Conservation (phyloP, 495 filamentous ascomycete species). For the Penicillium lagena region DNA sequence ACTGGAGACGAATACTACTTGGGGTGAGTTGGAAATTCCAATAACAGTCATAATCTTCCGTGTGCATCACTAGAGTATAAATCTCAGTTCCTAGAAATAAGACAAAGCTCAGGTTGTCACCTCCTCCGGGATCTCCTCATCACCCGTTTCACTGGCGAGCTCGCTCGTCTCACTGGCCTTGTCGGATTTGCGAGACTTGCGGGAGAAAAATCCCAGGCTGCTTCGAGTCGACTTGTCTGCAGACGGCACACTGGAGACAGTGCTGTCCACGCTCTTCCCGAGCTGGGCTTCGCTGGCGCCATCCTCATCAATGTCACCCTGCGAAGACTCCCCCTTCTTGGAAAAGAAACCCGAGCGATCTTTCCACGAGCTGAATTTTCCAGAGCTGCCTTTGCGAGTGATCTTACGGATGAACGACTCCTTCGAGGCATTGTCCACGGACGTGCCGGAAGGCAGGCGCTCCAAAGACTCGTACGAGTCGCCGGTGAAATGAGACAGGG, state of each 20-base stretch:
- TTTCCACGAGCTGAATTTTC: constrained; percentile 73
- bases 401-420: constrained; percentile 66
- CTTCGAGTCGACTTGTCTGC: constrained; percentile 39
- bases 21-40: too few species aligned
- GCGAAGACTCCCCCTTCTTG: constrained; percentile 53
- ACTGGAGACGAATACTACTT: too few species aligned
- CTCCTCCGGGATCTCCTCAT: constrained; percentile 38
- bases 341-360: constrained; percentile 56
- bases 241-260: constrained; percentile 34
- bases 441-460: constrained; percentile 56
- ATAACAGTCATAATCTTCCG: too few species aligned
- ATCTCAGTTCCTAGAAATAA: constrained; percentile 4
- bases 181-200: constrained; percentile 43
- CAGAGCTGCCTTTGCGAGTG: constrained; percentile 71
- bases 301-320: constrained; percentile 46
- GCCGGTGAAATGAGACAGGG: constrained; percentile 54
- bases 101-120: constrained; percentile 8
- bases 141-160: constrained; percentile 39
- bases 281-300: constrained; percentile 36
- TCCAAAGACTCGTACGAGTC: constrained; percentile 76
- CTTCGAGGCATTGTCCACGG: constrained; percentile 55
- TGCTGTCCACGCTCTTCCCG: constrained; percentile 43
- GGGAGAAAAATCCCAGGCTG: constrained; percentile 44
- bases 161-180: constrained; percentile 42
- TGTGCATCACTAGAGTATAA: too few species aligned